A percentile compares a stretch with the other conserved stretches of the same genome.
Evolutionary conservation across 2,329 filamentous ascomycete species (phyloP).

Genomic region (Gaeumannomyces sp.): DNA sequence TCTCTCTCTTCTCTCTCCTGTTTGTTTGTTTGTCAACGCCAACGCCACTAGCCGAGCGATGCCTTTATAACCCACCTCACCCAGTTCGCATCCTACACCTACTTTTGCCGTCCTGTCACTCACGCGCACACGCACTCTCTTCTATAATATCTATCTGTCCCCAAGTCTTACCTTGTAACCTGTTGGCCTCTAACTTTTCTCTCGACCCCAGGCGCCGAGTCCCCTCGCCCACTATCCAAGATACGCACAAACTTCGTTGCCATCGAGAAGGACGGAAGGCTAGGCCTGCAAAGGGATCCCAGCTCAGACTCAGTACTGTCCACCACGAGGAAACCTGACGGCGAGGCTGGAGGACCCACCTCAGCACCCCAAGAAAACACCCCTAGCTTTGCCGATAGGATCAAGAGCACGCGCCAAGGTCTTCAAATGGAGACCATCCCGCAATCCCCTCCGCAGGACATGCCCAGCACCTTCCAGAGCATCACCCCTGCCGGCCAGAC

Average conservation of each 20-base stretch:
- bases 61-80: too few species aligned
- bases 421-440: conserved; percentile 34
- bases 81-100: too few species aligned
- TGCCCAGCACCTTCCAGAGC: background rate
- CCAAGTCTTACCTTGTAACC: too few species aligned
- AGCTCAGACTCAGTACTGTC: conserved; percentile 36
- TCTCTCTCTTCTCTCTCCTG: too few species aligned
- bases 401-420: conserved; percentile 25
- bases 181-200: too few species aligned
- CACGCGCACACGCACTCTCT: too few species aligned
- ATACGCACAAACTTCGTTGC: conserved; percentile 71
- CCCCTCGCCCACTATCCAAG: conserved; percentile 64
- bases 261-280: conserved; percentile 58
- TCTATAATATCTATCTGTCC: too few species aligned
- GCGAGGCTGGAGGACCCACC: conserved; percentile 32
- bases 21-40: too few species aligned
- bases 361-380: conserved; percentile 33
- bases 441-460: conserved; percentile 32
- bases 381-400: conserved; percentile 26
- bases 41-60: too few species aligned
- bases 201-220: conserved; percentile 26
- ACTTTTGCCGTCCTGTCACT: too few species aligned
- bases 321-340: conserved; percentile 29
- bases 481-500: background rate
- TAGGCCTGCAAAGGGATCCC: conserved; percentile 43